These are phyloP conservation scores for Berkeleyomyces basicola DNA, from an alignment of 2,329 filamentous ascomycete species.

Conservation along the genomic window DNA sequence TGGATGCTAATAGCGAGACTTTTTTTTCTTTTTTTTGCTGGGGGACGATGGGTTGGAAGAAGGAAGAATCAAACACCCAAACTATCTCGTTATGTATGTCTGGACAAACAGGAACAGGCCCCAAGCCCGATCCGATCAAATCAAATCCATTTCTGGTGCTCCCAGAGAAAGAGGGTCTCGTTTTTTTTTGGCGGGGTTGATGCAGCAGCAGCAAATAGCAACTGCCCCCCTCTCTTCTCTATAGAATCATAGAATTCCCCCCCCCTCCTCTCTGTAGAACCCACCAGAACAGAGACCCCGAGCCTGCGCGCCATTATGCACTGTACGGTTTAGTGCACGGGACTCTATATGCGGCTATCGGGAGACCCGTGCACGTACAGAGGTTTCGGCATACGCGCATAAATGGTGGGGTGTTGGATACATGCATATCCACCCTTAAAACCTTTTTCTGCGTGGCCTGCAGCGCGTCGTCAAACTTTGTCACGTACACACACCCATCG, in stretches of 20 bases:
- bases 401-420: constrained; percentile 4
- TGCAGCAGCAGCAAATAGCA: not conserved
- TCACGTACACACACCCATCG: too few species aligned
- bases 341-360: not conserved
- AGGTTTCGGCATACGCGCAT: not conserved
- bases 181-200: constrained; percentile 10
- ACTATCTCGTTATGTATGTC: too few species aligned
- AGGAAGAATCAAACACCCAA: not conserved
- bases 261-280: not conserved
- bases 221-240: not conserved
- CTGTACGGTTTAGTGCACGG: not conserved
- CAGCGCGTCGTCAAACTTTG: not conserved
- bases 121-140: not conserved
- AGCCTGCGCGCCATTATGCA: constrained; percentile 2
- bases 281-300: not conserved
- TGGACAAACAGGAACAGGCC: not conserved
- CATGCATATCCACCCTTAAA: constrained; percentile 6
- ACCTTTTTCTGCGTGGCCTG: not conserved
- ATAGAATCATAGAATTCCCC: not conserved
- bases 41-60: not conserved
- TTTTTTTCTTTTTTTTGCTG: not conserved
- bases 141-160: not conserved
- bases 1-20: not conserved
- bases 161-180: not conserved
- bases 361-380: not conserved